A percentile compares a stretch with the other conserved stretches of the same genome.
Conservation (phyloP, 2,329 filamentous ascomycete species). For the Calonectria leucothoes region DNA sequence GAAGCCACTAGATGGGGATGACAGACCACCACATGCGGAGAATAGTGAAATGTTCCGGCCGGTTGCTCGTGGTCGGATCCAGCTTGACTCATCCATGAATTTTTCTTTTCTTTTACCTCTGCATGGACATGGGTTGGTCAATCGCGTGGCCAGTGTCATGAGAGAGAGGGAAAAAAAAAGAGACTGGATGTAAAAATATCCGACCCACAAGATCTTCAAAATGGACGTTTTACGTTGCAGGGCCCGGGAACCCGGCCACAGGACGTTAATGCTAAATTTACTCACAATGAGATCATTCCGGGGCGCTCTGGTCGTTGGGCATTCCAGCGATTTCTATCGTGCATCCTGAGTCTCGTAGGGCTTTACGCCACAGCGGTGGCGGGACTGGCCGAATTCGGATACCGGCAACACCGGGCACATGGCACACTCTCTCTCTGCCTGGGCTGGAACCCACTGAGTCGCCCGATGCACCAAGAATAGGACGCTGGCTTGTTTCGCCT, state of each 20-base stretch:
- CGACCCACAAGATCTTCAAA: background rate
- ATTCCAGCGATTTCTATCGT: constrained; percentile 24
- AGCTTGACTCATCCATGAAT: constrained; percentile 4
- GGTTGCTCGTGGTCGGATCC: background rate
- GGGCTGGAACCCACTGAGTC: constrained; percentile 29
- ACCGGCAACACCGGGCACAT: constrained; percentile 36
- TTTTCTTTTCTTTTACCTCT: too few relatives aligned
- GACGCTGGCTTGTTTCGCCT: constrained; percentile 27
- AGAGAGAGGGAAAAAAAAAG: background rate
- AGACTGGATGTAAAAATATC: background rate
- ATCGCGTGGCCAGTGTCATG: background rate
- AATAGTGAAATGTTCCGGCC: constrained; percentile 13
- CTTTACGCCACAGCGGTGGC: constrained; percentile 29
- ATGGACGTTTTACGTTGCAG: background rate
- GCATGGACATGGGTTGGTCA: constrained; percentile 8
- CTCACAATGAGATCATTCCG: constrained; percentile 35
- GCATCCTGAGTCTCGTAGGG: constrained; percentile 28
- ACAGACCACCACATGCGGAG: background rate
- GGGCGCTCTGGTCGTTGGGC: background rate
- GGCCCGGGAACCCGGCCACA: constrained; percentile 15
- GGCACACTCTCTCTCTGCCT: constrained; percentile 32
- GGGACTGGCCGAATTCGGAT: constrained; percentile 28
- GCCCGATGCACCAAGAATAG: constrained; percentile 38
- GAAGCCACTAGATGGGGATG: background rate
- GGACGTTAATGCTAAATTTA: constrained; percentile 18